Base-by-base conservation (phyloP, 306 rosid genomes). In the Spatholobus suberectus region DNA sequence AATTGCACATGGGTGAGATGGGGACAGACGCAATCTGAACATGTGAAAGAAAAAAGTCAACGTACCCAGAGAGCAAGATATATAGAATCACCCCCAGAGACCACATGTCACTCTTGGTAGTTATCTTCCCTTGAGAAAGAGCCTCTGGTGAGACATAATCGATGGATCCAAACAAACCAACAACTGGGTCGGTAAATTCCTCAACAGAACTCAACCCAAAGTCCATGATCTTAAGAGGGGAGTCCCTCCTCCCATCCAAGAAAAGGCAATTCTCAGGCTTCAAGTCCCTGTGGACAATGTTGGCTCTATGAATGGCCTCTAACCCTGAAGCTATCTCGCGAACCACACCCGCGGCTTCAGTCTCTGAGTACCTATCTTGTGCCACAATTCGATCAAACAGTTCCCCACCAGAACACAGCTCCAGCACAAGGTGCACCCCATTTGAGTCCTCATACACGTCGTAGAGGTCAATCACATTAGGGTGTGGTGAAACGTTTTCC, bases 121-220 rank as follows among this genome's bases (percentile, higher is more conserved):
- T 90, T 1, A 93, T 81, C 29, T 74, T 88, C 6, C 92, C 97
- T 61, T 89, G 99, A 82, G 91, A 92, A 68, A 95, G 98, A 18
- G 98, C 99, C 84, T 95, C 99, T 1, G 98, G 98, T 59, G 99
- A 95, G 55, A 95, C 97, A 81, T 93, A 95, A 74, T 95, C 99
- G 41, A 93, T 92, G 80, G 99, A 95, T 73, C 98, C 99, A 89
- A 95, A 95, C 91, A 93, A 90, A 23, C 98, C 98, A 83, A 93
- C 94, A 86, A 93, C 92, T 24, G 96, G 98, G 85, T 95, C 97
- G 46, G 94, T 95, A 65, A 90, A 93, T 46, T 93, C 98, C 63
- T 93, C 98, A 47, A 90, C 97, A 73, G 94, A 93, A 68, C 99
- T 95, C 76, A 93, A 85, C 5, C 99, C 98, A 46, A 95, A 95